Evolutionary conservation across 2,329 filamentous ascomycete genomes (phyloP).

Genomic region (Pseudodiploospora longispora): DNA sequence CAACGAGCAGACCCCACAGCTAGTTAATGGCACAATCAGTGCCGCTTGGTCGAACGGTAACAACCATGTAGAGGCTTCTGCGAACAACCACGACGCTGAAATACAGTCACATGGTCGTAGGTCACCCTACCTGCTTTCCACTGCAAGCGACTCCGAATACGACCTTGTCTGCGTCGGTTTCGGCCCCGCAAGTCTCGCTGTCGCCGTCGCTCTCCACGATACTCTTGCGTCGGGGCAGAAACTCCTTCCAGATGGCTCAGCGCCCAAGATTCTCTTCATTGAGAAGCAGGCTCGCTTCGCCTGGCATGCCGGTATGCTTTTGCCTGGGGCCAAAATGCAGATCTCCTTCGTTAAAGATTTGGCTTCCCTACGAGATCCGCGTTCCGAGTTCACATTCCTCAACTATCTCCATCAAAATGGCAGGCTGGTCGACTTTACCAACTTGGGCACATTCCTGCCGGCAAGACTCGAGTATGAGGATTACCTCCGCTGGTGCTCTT

Average conservation of each 20-base stretch:
- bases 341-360: slow-evolving; percentile 97
- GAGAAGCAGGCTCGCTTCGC: slow-evolving; percentile 78
- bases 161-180: slow-evolving; percentile 90
- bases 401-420: slow-evolving; percentile 82
- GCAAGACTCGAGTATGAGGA: slow-evolving; percentile 86
- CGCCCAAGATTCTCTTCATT: slow-evolving; percentile 74
- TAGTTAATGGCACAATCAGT: slow-evolving; percentile 15
- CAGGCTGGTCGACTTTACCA: slow-evolving; percentile 84
- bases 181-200: slow-evolving; percentile 80
- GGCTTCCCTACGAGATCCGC: slow-evolving; percentile 78
- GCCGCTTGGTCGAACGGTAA: neutral
- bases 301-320: slow-evolving; percentile 94
- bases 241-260: slow-evolving; percentile 30
- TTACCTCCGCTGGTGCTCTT: slow-evolving; percentile 88
- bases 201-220: slow-evolving; percentile 85
- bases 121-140: slow-evolving; percentile 35
- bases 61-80: slow-evolving; percentile 11
- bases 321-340: slow-evolving; percentile 92
- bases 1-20: neutral
- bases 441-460: slow-evolving; percentile 81
- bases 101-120: neutral
- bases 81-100: slow-evolving; percentile 9
- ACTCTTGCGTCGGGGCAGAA: slow-evolving; percentile 46
- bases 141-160: slow-evolving; percentile 56
- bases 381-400: slow-evolving; percentile 87